Base-by-base conservation (phyloP, 2,329 filamentous ascomycete species). In the Dendryphion nanum region DNA sequence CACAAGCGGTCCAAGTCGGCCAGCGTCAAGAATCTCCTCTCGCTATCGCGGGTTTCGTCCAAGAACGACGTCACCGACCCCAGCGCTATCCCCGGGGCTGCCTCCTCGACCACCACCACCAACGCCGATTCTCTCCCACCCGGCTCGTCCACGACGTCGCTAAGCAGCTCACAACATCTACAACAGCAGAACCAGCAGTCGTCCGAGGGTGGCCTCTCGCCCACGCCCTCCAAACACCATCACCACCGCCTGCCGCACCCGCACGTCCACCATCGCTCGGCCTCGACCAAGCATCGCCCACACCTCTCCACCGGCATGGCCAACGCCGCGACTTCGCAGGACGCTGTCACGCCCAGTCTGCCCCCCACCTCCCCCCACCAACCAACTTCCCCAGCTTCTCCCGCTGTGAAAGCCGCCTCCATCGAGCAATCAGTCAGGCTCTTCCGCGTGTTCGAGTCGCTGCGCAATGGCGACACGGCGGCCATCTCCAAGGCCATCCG, bases 381-480 rank as follows among this genome's bases (percentile, higher is more conserved):
- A n/a, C 23, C 23, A 26, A 45, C 35, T 45, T 33, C 35, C 32
- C 58, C 58, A 19, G 41, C 46, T 16, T 62, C 54, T 21, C 60
- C 60, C 15, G 55, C 49, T 30, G 38, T 50, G 37, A 67, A 69
- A 45, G 61, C 63, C 32, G 63, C 68, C 2, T 72, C 70, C 4
- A 86, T 98, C 41, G 90, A 98, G 62, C 89, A 95, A 66, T 96
- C 91, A 0, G 89, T 98, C 37, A 82, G 86, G 60, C 90, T 95
- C 50, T 98, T 98, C 67, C 83, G 90, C 50, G 81, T 96, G 32
- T 95, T 97, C 60, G 93, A 97, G 70, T 86, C 90, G 29, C 73
- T 98, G 48, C 81, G 91, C 49, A 93, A 81, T 63, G 93, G 93
- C 37, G 91, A 98, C 63, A 95, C 89, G 1, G 84, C 83, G 12